phyloP scores from a whole-genome alignment of 306 rosid genomes.

The Albizia julibrissin region DNA sequence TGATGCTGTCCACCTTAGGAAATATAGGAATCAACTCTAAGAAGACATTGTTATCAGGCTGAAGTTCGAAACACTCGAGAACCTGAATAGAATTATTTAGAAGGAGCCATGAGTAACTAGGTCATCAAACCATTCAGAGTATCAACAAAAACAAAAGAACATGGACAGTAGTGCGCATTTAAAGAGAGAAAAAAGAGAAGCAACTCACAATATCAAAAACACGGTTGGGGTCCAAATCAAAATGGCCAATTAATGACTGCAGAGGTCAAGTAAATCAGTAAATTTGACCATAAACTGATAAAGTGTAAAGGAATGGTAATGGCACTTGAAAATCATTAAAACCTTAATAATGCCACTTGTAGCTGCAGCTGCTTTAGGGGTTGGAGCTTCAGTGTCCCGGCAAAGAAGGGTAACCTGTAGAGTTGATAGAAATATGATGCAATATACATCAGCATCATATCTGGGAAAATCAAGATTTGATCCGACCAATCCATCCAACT shows the following conservation, averaged over 20 bases:
- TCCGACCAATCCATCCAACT: constrained; percentile 14
- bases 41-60: constrained; percentile 74
- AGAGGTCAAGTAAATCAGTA: constrained; percentile 35
- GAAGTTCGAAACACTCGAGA: constrained; percentile 93
- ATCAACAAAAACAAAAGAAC: constrained; percentile 20
- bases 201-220: constrained; percentile 93
- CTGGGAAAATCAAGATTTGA: constrained; percentile 13
- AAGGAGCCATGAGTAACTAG: constrained; percentile 23
- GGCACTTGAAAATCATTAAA: constrained; percentile 29
- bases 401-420: constrained; percentile 89
- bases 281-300: constrained; percentile 29
- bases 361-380: constrained; percentile 61
- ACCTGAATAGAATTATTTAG: constrained; percentile 56
- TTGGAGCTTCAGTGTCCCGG: constrained; percentile 63
- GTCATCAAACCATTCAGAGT: neutral
- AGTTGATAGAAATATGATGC: constrained; percentile 33
- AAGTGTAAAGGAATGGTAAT: constrained; percentile 13
- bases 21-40: constrained; percentile 93
- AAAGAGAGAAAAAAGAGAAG: neutral
- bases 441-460: constrained; percentile 26
- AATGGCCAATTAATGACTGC: constrained; percentile 99
- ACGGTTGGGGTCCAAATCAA: constrained; percentile 97
- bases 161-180: neutral
- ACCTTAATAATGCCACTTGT: constrained; percentile 97
- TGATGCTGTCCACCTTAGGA: constrained; percentile 68